Evolutionary conservation across 768 basidiomycete genomes (phyloP).

Genomic region (Inosperma sp.): DNA sequence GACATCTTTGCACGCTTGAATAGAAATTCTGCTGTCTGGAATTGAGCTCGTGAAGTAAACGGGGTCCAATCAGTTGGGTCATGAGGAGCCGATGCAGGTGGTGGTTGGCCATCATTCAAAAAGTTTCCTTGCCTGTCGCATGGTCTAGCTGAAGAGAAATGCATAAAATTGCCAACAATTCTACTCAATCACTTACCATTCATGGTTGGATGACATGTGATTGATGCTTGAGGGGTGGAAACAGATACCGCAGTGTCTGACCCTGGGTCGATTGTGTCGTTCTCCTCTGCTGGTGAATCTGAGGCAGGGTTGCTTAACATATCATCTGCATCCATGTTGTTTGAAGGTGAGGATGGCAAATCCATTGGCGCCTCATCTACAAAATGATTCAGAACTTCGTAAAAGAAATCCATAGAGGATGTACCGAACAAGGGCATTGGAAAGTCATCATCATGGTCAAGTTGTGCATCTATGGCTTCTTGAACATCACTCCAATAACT

Average conservation of each 20-base stretch:
- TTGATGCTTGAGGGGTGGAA: background rate
- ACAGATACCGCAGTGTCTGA: conserved; percentile 2
- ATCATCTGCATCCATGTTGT: background rate
- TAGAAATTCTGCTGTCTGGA: conserved; percentile 20
- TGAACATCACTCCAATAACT: background rate
- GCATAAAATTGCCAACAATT: background rate
- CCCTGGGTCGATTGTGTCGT: no score
- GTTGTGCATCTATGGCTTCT: background rate
- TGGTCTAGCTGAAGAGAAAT: background rate
- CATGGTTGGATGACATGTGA: background rate
- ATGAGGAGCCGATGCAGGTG: background rate
- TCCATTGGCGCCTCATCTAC: background rate
- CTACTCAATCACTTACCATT: background rate
- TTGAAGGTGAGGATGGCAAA: background rate
- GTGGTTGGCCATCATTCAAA: conserved; percentile 1
- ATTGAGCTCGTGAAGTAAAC: conserved; percentile 13
- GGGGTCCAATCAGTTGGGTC: conserved; percentile 12
- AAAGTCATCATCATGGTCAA: background rate
- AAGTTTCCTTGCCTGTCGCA: conserved; percentile 7
- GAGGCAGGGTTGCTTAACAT: no score
- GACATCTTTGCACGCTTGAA: conserved; percentile 19
- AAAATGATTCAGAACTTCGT: background rate
- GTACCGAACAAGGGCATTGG: background rate
- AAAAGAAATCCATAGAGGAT: background rate
- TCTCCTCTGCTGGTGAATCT: background rate